Conservation (phyloP, 129 eudicot genomes). For the Gnaphalium uliginosum region DNA sequence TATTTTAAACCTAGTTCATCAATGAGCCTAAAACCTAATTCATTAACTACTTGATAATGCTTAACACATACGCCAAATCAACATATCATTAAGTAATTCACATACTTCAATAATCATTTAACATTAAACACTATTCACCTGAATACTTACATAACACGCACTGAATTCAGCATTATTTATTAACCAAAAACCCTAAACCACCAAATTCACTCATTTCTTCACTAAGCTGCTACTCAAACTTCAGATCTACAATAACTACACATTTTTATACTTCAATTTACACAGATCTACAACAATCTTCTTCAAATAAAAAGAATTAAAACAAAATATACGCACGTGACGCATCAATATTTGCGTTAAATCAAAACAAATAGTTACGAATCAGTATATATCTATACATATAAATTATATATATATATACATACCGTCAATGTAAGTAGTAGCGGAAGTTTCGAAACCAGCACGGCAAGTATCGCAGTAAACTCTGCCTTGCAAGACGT, state of each 20-base stretch:
- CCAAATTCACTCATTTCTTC: constrained; percentile 10
- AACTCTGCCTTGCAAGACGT: constrained; percentile 46
- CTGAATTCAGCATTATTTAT: background rate
- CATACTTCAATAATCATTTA: background rate
- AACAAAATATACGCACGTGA: background rate
- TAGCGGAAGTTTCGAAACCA: constrained; percentile 66
- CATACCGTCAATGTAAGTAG: constrained; percentile 50
- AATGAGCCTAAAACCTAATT: background rate
- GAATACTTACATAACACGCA: background rate
- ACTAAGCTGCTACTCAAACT: background rate
- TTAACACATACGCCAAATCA: background rate
- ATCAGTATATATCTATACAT: background rate
- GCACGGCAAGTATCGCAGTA: constrained; percentile 76
- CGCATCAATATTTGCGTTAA: background rate
- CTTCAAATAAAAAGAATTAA: background rate
- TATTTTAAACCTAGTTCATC: background rate
- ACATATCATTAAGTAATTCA: background rate
- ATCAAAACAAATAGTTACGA: background rate
- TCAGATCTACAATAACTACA: constrained; percentile 27
- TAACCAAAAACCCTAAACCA: constrained; percentile 7
- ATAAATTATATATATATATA: background rate
- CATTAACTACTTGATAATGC: background rate
- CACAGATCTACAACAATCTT: constrained; percentile 23
- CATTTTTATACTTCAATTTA: background rate
- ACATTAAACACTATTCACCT: background rate